Evolutionary conservation across 257 asterid genomes (phyloP), one percentile per base, ranked within the genome.

Genomic region (Anisodus acutangulus): DNA sequence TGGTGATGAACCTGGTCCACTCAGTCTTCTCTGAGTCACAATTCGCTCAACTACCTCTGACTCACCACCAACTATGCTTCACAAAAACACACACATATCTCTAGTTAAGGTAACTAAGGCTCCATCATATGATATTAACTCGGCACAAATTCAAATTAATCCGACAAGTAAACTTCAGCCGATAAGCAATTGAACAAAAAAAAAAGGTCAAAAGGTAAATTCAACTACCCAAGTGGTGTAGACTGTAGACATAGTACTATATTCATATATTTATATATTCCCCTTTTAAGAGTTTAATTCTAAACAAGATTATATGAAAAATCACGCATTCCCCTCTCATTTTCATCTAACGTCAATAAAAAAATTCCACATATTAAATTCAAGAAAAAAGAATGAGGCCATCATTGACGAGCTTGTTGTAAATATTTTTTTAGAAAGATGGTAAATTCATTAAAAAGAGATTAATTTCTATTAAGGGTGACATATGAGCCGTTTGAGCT

Each of bases 1-100:
- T 68, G 98, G 98, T 74, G 89, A 91, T 51, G 98, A 95, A 72
- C 98, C 98, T 11, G 45, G 81, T 76, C 81, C 81, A 76, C 81
- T 76, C 45, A 76, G 47, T 76, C 43, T 76, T 51, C 63, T 76
- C 9, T 12, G 45, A 76, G 8, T 12, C 26, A 12, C 47, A 22
- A 74, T 43, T 49, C 80, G n/a, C 16, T 72, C 80, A 51, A 76
- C 22, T 3, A 12, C 47, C 19, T 76, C 45, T 7, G 7, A 13
- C 47, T 76, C 45, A 53, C 47, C 35, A 31, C 35, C 63, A 26
- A 26, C 81, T 76, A 76, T 26, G 43, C 4, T 11, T 74, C 35
- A 31, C 35, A 31, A 31, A 31, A 31, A 31, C 35, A 31, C 35
- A 31, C 35, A 31, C 35, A 31, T 31, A 31, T 31, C 35, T 31